Evolutionary conservation across 2,329 filamentous ascomycete species (phyloP).

Genomic region (Colletotrichum gloeosporioides): DNA sequence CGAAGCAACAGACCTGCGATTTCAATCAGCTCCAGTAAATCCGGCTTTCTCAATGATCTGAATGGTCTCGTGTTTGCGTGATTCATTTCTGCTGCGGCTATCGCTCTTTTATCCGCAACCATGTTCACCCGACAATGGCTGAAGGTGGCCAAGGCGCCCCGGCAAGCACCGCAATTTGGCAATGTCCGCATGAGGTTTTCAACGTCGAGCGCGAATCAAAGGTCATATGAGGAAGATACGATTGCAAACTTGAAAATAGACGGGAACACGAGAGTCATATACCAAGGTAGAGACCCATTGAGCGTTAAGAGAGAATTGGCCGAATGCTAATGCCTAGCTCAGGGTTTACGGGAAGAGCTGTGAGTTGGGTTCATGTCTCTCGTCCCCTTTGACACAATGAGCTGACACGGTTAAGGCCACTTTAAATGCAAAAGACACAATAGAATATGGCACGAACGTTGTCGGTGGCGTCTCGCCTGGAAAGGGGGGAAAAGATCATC

Average conservation of each 20-base stretch:
- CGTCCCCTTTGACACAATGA: no score
- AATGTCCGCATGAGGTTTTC: neutral
- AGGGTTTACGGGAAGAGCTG: conserved; percentile 45
- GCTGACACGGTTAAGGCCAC: conserved; percentile 33
- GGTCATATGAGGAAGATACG: conserved; percentile 29
- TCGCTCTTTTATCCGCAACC: accelerated
- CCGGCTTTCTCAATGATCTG: neutral
- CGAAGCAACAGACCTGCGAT: accelerated
- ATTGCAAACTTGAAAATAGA: conserved; percentile 33
- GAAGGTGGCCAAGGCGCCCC: neutral
- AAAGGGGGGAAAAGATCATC: conserved; percentile 36
- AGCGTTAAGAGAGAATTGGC: neutral
- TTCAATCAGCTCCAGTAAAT: accelerated
- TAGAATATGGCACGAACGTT: conserved; percentile 41
- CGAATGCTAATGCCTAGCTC: neutral
- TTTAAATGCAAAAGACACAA: conserved; percentile 40
- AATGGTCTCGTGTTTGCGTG: neutral
- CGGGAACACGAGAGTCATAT: conserved; percentile 37
- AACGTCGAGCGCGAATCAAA: neutral
- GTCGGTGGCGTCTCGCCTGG: conserved; percentile 43
- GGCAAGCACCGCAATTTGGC: neutral
- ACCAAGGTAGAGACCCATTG: conserved; percentile 30
- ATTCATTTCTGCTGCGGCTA: accelerated
- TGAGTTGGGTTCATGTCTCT: conserved; percentile 19
- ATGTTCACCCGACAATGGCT: neutral